Evolutionary conservation across 1,139 yeast genomes (phyloP), one percentile per base, ranked within the genome.

Genomic region (Geotrichum europaeum): DNA sequence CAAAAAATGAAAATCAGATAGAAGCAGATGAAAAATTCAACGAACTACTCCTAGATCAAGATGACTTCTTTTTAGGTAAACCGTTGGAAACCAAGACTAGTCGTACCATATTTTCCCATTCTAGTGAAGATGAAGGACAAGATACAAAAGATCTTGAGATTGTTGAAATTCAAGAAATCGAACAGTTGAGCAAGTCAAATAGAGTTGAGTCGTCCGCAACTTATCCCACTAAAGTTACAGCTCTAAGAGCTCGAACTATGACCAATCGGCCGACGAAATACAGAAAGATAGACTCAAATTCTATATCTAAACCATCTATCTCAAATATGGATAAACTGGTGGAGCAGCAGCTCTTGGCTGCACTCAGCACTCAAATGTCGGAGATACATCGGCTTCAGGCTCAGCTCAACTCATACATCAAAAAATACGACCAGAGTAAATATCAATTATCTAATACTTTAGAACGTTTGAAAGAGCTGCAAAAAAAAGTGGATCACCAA

Each of bases 321-420:
- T 9, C 51, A 24, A 22, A 40, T n/a, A n/a, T 61, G 13, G 63
- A 61, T 30, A 56, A 56, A 49, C 56, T 58, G 9, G 28, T 61
- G 6, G 59, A 55, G 22, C 61, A 55, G 22, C 63, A 59, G 9
- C 54, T 61, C 2, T 30, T 61, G 9, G 43, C 56, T 4, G 60
- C 63, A 9, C 55, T 61, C 12, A 56, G 53, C 24, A 51, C 51
- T 9, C 34, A 58, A 13, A 61, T 57, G 51, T 28, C 43, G 2
- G 63, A 61, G 54, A 58, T 58, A 45, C 51, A 51, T 6, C 40
- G 24, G 4, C 32, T 61, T 28, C 61, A 59, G 55, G 13, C 57
- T n/a, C 60, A 61, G 20, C 57, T 56, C 45, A 53, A 54, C 20
- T 15, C 47, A 2, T 56, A 58, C 25, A 22, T 51, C 10, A 51